Conservation (phyloP, 345 rosid genomes). For the Physaria fendleri region DNA sequence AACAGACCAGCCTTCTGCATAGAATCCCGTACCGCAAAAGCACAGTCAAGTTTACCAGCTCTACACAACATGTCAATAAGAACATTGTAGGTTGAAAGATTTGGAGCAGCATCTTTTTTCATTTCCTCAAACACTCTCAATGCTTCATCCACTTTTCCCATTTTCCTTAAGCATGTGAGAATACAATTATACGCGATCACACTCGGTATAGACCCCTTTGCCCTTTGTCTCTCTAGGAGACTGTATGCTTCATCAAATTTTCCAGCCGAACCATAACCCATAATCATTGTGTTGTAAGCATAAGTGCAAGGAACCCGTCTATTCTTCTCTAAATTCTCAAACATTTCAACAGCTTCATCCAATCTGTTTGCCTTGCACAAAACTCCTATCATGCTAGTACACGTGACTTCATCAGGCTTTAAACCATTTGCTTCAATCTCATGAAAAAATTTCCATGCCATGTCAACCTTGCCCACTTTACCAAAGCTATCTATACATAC, state of each 20-base stretch:
- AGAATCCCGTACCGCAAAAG: constrained; percentile 62
- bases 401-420: constrained; percentile 86
- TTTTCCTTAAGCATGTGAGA: constrained; percentile 81
- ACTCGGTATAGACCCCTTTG: constrained; percentile 83
- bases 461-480: constrained; percentile 80
- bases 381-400: constrained; percentile 85
- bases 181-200: constrained; percentile 85
- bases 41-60: constrained; percentile 62
- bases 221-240: constrained; percentile 77
- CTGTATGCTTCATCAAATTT: constrained; percentile 73
- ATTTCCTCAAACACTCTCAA: constrained; percentile 68
- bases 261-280: constrained; percentile 90
- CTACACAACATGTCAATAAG: constrained; percentile 78
- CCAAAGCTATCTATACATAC: constrained; percentile 96
- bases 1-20: constrained; percentile 82
- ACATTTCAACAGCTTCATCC: constrained; percentile 76
- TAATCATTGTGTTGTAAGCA: constrained; percentile 94
- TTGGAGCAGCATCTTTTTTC: constrained; percentile 84
- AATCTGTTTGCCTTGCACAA: constrained; percentile 75
- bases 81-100: constrained; percentile 64
- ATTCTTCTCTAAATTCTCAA: constrained; percentile 66
- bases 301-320: constrained; percentile 75
- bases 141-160: constrained; percentile 58
- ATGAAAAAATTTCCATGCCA: constrained; percentile 97
- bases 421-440: constrained; percentile 70